Base-by-base conservation (phyloP, 257 asterid genomes). In the Marsdenia floribunda region DNA sequence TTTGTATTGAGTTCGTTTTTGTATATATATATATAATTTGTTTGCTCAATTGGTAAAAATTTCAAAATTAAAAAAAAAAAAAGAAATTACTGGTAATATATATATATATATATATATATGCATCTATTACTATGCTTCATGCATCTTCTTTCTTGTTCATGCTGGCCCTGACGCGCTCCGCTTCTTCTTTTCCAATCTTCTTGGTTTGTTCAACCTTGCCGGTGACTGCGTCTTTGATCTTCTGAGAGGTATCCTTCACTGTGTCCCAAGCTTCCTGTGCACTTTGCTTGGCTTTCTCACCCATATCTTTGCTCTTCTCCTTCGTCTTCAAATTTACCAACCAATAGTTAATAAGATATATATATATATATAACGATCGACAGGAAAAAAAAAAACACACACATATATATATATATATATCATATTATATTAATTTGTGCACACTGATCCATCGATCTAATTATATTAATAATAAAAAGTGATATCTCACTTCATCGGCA, bases 181-280 rank as follows among this genome's bases (percentile, higher is more conserved):
- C 85, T 12, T 71, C 84, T 38, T 87, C 83, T 54, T 76, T 82
- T 19, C 76, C n/a, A 16, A 80, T 71, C 26, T 81, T 81, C 68
- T 86, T 86, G 57, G 97, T 33, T 46, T 86, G 87, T 57, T 89
- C 97, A 7, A 85, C 86, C 83, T 81, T 83, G 4, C 86, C 88
- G 0, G 33, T 85, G 76, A 86, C 89, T 8, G 83, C 84, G 21
- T 92, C 91, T 79, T 88, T 92, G 64, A 92, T 78, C 75, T 89
- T 87, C 33, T 86, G 83, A 2, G 88, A 78, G 35, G 90, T 85
- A 35, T 83, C 93, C 75, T 83, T 88, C 1, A 85, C 89, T 0
- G 90, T 47, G 11, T 72, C 92, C 92, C 92, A 88, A 0, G 92
- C 93, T 0, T 82, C 92, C 66, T 82, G 83, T 1, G 88, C 93